These are phyloP conservation scores for Linnemannia hyalina DNA, from an alignment of 192 early-diverging fungal species.

Conservation along the genomic window DNA sequence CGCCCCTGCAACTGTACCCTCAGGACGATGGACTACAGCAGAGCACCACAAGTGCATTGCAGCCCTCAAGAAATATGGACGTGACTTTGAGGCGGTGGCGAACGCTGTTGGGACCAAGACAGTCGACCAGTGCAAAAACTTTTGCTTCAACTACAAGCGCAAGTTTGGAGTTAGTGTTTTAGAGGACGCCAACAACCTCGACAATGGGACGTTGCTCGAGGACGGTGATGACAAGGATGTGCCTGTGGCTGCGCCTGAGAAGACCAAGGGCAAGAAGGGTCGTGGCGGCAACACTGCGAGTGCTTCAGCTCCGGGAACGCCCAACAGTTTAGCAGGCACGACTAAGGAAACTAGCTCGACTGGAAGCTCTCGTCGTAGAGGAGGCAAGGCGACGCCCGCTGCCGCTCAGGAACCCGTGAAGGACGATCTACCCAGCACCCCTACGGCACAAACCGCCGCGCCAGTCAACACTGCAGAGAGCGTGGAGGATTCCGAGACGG, in stretches of 20 bases:
- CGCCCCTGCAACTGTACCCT: constrained; percentile 1
- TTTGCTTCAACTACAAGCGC: constrained; percentile 82
- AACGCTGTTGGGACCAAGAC: constrained; percentile 82
- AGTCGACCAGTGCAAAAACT: constrained; percentile 82
- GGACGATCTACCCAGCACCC: constrained; percentile 11
- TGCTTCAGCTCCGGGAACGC: constrained; percentile 16
- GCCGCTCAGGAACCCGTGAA: constrained; percentile 16
- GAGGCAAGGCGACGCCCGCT: constrained; percentile 5
- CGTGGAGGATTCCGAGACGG: constrained; percentile 18
- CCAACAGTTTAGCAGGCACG: background rate
- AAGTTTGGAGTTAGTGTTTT: constrained; percentile 70
- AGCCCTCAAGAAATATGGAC: constrained; percentile 69
- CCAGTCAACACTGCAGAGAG: background rate
- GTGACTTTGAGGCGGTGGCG: constrained; percentile 81
- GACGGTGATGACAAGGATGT: constrained; percentile 25
- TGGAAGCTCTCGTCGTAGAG: constrained; percentile 10
- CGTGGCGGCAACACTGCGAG: background rate
- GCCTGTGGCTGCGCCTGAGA: constrained; percentile 3
- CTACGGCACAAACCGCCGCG: background rate
- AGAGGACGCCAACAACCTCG: constrained; percentile 54
- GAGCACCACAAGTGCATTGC: constrained; percentile 47
- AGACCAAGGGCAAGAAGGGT: constrained; percentile 27
- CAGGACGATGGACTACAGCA: constrained; percentile 42
- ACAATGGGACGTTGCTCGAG: background rate
- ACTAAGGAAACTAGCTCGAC: constrained; percentile 4